Base-by-base conservation (phyloP, 306 rosid species). In the Casuarina cunninghamiana region DNA sequence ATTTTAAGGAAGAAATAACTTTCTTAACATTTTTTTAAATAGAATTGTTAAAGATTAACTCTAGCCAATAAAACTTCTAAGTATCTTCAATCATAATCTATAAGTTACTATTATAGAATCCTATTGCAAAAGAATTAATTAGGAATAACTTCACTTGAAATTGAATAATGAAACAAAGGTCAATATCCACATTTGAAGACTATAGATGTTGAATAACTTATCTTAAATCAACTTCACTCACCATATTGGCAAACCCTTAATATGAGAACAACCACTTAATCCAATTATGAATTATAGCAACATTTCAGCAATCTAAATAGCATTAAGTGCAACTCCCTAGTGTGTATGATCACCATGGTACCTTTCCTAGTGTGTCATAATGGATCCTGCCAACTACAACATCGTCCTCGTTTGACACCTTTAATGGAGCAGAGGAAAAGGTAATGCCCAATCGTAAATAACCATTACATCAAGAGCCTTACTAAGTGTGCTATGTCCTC, bases 241-340 rank as follows among this genome's bases (percentile, higher is more conserved):
- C 42, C 70, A 48, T 26, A 21, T 69, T 44, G 32, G 32, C 32
- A 35, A 35, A 69, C 42, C 19, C 65, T 19, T 6, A 70, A 10
- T 17, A 72, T 13, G 53, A 78, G 42, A 66, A 0, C 5, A 10
- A 10, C 37, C 32, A 26, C 32, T 26, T 26, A 26, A 71, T 48
- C 15, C 58, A 61, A 17, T 2, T 46, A 45, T 53, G 19, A 58
- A 75, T 41, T 90, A 95, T 43, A 93, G 84, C 84, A 96, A 81
- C 98, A 96, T 66, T 93, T 96, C 98, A 1, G 98, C 99, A 66
- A 96, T 93, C 90, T 91, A 97, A 83, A 96, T 83, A 44, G 99
- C 99, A 74, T 96, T 96, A 74, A 96, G 97, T 32, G 98, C 99
- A 62, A 97, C 99, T 63, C 99, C 98, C 84, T 96, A 93, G 72